Evolutionary conservation across 2,329 filamentous ascomycete genomes (phyloP), one percentile per base, ranked within the genome.

Genomic region (Fonsecaea erecta): DNA sequence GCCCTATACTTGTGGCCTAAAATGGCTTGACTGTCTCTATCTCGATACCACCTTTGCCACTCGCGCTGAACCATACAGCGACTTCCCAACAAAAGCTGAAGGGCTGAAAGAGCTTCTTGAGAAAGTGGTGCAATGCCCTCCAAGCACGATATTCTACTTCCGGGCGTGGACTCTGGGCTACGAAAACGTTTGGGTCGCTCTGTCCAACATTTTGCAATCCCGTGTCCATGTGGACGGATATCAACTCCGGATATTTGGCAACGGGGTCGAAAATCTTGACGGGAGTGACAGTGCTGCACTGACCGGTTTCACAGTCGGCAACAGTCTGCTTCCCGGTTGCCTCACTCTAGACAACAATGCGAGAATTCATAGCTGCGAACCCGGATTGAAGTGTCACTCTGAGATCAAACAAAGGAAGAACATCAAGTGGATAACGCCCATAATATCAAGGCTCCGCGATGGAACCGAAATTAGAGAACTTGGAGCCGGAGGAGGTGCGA

Each of bases 121-220:
- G 3, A 90, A 92, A 70, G 83, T 97, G 0, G 76, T 79, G 0
- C 74, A 79, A 26, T 96, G 94, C 74, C 89, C 93, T 0, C 67
- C 80, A 1, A 86, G 92, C 43, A 96, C 92, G 0, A 76, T 90
- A 0, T 97, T 97, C 72, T 90, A 96, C 75, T 84, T 98, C 52
- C 86, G 93, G 63, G 86, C 92, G 0, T 97, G 93, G 93, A 97
- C 94, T 0, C 95, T 95, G 74, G 91, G 91, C 0, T 97, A 97
- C 68, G 93, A 98, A 75, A 90, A 96, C 59, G 92, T 97, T 0
- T 97, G 93, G 93, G 81, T 93, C 64, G 90, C 92, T 0, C 78
- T 98, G 0, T 88, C 92, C 0, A 85, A 88, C 24, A 86, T 87
- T 11, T 79, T 97, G 0, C 78, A 85, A 5, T 89, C 88, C 0